Percentiles rank a stretch among this genome's conserved stretches.
phyloP scores from a whole-genome alignment of 2,329 filamentous ascomycete genomes.

The Xylaria sp. region DNA sequence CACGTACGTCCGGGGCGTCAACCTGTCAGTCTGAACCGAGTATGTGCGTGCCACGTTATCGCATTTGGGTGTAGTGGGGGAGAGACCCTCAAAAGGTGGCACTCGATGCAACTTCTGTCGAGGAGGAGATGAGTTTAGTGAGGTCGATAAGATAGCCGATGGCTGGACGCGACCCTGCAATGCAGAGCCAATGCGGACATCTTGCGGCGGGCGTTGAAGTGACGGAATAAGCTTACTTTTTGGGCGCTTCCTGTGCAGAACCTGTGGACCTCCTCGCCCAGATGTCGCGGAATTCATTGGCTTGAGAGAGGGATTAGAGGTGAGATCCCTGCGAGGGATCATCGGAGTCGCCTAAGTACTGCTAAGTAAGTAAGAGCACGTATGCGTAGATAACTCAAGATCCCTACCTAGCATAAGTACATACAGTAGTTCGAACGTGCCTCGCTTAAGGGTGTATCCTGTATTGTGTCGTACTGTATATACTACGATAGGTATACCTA shows the following conservation, averaged over 20 bases:
- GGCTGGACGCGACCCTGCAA: slow-evolving; percentile 24
- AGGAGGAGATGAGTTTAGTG: slow-evolving; percentile 15
- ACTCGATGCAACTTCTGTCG: slow-evolving; percentile 9
- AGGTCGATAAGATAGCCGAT: slow-evolving; percentile 30
- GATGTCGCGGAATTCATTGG: slow-evolving; percentile 13
- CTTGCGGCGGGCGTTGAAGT: slow-evolving; percentile 25
- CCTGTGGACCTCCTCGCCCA: slow-evolving; percentile 9
- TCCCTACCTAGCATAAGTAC: not conserved
- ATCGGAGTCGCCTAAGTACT: slow-evolving; percentile 26
- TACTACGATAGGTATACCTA: too few species aligned
- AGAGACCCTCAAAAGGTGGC: slow-evolving; percentile 2
- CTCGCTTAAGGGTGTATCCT: slow-evolving; percentile 12
- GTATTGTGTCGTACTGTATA: too few species aligned
- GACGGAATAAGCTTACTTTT: slow-evolving; percentile 28
- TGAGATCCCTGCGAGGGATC: slow-evolving; percentile 23
- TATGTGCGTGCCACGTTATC: slow-evolving; percentile 28
- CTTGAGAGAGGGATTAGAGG: not conserved
- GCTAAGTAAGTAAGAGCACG: too few species aligned
- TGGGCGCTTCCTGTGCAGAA: slow-evolving; percentile 8
- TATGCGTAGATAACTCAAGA: slow-evolving; percentile 19
- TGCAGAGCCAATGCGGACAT: slow-evolving; percentile 21
- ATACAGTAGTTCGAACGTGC: slow-evolving; percentile 8
- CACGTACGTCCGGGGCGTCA: slow-evolving; percentile 1
- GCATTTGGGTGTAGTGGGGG: slow-evolving; percentile 21
- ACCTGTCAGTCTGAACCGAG: slow-evolving; percentile 4